phyloP scores from a whole-genome alignment of 352 stramenopile species.

The Globisporangium cylindrosporum region DNA sequence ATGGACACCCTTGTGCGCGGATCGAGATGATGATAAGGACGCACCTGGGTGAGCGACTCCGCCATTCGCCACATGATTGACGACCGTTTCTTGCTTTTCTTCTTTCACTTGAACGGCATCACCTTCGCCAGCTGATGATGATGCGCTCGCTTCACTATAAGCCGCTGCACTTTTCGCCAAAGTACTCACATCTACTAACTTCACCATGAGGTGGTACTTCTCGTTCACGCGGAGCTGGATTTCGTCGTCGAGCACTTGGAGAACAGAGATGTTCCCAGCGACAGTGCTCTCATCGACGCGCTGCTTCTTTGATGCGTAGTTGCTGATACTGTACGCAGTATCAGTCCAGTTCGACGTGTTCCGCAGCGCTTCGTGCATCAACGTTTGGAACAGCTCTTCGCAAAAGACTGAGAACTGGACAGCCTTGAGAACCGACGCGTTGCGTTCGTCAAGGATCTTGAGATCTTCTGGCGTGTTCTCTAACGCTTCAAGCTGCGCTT shows the following conservation, averaged over 20 bases:
- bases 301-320: slow-evolving; percentile 51
- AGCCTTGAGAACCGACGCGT: slow-evolving; percentile 64
- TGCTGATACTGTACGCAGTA: slow-evolving; percentile 61
- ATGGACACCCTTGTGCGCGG: neutral
- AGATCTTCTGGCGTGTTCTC: slow-evolving; percentile 63
- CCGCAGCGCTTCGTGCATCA: slow-evolving; percentile 81
- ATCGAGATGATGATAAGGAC: neutral
- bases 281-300: slow-evolving; percentile 38
- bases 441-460: slow-evolving; percentile 62
- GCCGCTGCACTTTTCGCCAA: slow-evolving; percentile 18
- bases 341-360: slow-evolving; percentile 66
- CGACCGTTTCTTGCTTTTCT: slow-evolving; percentile 29
- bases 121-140: neutral
- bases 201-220: slow-evolving; percentile 65
- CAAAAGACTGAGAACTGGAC: slow-evolving; percentile 88
- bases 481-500: slow-evolving; percentile 49
- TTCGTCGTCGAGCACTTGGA: slow-evolving; percentile 81
- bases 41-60: slow-evolving; percentile 5
- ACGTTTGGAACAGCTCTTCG: slow-evolving; percentile 79
- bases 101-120: slow-evolving; percentile 26
- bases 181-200: slow-evolving; percentile 63
- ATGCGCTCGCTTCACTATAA: neutral
- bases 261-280: slow-evolving; percentile 51
- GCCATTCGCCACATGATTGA: slow-evolving; percentile 17
- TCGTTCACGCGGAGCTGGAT: slow-evolving; percentile 77